Base-by-base conservation (phyloP, 108 stramenopile genomes). In the Nitzschia putrida region DNA sequence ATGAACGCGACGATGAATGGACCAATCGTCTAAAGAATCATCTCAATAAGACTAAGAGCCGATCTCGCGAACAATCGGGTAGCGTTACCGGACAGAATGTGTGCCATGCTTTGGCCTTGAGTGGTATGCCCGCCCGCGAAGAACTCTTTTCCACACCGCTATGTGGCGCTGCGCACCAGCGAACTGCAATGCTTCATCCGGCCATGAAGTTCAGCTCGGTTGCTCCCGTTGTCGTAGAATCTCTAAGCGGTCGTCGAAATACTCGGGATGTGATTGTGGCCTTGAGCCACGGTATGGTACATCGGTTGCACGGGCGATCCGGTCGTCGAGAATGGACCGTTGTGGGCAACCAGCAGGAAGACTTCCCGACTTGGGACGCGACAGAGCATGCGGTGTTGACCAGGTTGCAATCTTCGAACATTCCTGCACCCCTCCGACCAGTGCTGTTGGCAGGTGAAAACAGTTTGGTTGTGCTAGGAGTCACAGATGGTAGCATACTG, bases 401-500 rank as follows among this genome's bases (percentile, higher is more conserved):
- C 10, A 72, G 87, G 61, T 61, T 89, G 26, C 80, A 78, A 18
- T 21, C 78, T 8, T 40, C 53, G 13, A 54, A 57, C 25, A 67
- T 84, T 43, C 72, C 78, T 26, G 84, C 82, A 21, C 69, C 84
- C 8, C 60, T 80, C 2, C 79, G 87, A 39, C 92, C 92, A 24
- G 80, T 94, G 53, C 57, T 94, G 16, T 49, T 94, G 13, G 80
- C 85, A 9, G 90, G 93, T 42, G 93, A 91, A 53, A 83, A 85
- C 58, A 79, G 84, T 14, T 71, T 86, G 57, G 82, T 83, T 1
- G 47, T 94, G 6, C 45, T 91, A 21, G 86, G 87, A 25, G 79
- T 86, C 57, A 64, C 72, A 22, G 80, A 72, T 58, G 92, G 89
- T 38, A 67, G 64, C 26, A 63, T 89, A 8, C 41, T 94, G 59